Conservation (phyloP, 2,329 filamentous ascomycete genomes). For the Colletotrichum navitas region DNA sequence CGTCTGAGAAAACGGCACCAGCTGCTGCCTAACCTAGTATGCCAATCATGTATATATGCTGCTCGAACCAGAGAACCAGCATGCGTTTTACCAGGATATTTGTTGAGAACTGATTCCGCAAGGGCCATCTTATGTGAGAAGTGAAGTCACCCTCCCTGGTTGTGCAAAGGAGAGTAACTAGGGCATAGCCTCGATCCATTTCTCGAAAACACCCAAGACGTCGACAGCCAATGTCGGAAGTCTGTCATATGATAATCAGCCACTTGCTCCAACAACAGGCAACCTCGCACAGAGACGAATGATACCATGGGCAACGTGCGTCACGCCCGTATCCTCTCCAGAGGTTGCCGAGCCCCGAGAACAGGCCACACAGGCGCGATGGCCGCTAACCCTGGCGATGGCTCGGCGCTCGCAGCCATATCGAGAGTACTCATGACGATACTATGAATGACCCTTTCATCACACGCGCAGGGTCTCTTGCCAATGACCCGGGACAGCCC, state of each 20-base stretch:
- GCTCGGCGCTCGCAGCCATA: not conserved
- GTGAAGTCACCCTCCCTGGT: not conserved
- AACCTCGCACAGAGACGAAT: not conserved
- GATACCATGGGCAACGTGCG: not conserved
- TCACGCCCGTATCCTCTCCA: not conserved
- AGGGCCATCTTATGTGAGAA: not conserved
- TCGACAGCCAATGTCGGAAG: not conserved
- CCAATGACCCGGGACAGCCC: slow-evolving; percentile 17
- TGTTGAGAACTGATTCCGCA: not conserved
- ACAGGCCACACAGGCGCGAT: slow-evolving; percentile 8
- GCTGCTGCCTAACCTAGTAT: not conserved
- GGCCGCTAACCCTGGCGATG: slow-evolving; percentile 5
- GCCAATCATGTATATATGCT: not conserved
- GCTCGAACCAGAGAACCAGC: not conserved
- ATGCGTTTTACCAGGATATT: not conserved
- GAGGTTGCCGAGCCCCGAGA: not conserved
- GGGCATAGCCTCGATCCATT: not conserved
- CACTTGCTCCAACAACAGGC: not conserved
- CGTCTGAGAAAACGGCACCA: not conserved
- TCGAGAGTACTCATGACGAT: not conserved
- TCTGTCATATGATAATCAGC: slow-evolving; percentile 4
- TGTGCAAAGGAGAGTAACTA: not conserved
- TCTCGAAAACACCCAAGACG: too few species aligned
- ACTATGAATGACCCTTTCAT: slow-evolving; percentile 12
- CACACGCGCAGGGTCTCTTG: not conserved